Evolutionary conservation across 78 protist genomes (phyloP).

Genomic region (Bigelowiella natans): DNA sequence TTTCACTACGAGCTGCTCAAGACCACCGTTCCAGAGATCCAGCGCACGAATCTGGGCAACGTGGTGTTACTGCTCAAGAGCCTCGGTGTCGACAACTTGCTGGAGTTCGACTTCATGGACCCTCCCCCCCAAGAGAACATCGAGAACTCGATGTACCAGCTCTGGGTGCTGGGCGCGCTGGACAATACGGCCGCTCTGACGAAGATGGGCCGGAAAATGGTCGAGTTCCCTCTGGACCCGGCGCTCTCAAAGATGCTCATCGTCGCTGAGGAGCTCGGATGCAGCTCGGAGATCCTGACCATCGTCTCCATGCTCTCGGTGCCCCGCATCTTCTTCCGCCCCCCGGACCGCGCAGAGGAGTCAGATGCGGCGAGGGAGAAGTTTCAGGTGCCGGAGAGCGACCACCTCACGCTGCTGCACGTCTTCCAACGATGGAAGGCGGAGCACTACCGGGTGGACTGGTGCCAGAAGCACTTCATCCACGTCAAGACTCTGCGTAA

Average conservation of each 20-base stretch:
- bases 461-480: constrained; percentile 80
- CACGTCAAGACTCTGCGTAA: constrained; percentile 74
- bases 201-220: constrained; percentile 48
- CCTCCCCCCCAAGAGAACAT: constrained; percentile 94
- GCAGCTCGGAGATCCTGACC: neutral
- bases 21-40: constrained; percentile 90
- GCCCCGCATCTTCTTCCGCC: constrained; percentile 77
- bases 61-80: constrained; percentile 88
- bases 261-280: constrained; percentile 2
- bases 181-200: constrained; percentile 78
- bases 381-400: constrained; percentile 84
- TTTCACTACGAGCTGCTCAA: constrained; percentile 59
- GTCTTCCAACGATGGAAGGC: constrained; percentile 80
- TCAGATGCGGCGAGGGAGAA: constrained; percentile 20
- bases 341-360: constrained; percentile 62
- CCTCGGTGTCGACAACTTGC: constrained; percentile 80
- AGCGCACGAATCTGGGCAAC: constrained; percentile 84
- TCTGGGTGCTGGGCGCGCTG: constrained; percentile 94
- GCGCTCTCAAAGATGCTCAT: constrained; percentile 81
- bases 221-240: constrained; percentile 95
- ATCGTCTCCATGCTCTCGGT: constrained; percentile 74
- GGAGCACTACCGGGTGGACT: constrained; percentile 43
- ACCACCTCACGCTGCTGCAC: constrained; percentile 87
- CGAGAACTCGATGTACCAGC: constrained; percentile 76
- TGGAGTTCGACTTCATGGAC: constrained; percentile 94